Evolutionary conservation across 2,329 filamentous ascomycete genomes (phyloP).

Genomic region (Exophiala sp.): DNA sequence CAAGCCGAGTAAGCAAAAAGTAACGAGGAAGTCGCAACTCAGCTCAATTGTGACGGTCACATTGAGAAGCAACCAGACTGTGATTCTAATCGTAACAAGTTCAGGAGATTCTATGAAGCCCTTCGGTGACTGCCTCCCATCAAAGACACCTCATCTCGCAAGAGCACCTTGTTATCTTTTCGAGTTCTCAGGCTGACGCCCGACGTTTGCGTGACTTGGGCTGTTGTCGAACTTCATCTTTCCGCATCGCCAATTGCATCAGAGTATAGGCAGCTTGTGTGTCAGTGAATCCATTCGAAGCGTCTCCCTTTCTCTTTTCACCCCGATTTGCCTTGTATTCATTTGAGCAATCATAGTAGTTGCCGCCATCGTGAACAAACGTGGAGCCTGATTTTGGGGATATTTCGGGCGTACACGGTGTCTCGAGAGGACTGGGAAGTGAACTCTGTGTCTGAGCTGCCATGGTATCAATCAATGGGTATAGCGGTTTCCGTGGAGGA

Average conservation of each 20-base stretch:
- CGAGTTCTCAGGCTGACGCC: constrained; percentile 20
- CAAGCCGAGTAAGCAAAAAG: too few species aligned
- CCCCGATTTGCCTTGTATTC: constrained; percentile 10
- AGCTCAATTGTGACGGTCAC: neutral
- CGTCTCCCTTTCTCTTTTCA: constrained; percentile 10
- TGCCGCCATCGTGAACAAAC: constrained; percentile 13
- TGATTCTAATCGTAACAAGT: neutral
- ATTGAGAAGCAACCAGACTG: neutral
- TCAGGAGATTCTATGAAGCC: neutral
- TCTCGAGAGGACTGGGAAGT: neutral
- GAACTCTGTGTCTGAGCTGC: neutral
- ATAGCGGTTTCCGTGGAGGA: constrained; percentile 15
- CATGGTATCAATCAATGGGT: neutral
- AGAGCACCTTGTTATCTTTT: neutral
- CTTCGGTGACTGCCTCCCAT: neutral
- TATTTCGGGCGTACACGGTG: neutral
- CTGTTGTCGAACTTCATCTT: constrained; percentile 9
- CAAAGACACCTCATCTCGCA: neutral
- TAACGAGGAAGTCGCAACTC: too few species aligned
- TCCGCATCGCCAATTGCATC: constrained; percentile 17
- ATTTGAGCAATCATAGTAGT: constrained; percentile 21
- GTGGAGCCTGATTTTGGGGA: constrained; percentile 6
- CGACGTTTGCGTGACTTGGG: constrained; percentile 34
- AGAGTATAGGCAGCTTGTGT: constrained; percentile 37
- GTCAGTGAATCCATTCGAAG: constrained; percentile 26